Percentiles rank a stretch among this genome's conserved stretches.
phyloP scores from a whole-genome alignment of 805 yeast species.

The Blastobotrys peoriensis region DNA sequence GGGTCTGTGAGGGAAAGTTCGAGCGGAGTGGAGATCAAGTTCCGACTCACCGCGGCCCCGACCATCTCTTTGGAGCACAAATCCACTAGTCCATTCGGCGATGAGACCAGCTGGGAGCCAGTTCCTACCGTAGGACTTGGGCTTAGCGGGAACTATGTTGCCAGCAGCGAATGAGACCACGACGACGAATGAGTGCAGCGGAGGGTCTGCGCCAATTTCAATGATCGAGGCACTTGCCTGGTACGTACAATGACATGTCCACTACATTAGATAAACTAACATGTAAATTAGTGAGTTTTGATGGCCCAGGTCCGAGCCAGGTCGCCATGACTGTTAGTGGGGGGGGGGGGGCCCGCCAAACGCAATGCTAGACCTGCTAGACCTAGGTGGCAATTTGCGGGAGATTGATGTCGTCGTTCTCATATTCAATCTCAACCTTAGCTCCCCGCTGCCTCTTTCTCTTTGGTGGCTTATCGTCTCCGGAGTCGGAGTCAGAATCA shows the following conservation, averaged over 20 bases:
- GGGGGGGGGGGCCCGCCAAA: no score
- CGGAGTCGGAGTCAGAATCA: constrained; percentile 2
- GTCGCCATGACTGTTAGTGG: no score
- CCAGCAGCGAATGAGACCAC: constrained; percentile 5
- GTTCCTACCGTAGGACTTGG: background rate
- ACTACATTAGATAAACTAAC: no score
- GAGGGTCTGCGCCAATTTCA: no score
- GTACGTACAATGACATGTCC: no score
- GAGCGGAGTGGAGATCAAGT: constrained; percentile 60
- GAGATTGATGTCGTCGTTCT: constrained; percentile 16
- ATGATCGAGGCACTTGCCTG: no score
- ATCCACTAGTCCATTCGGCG: constrained; percentile 14
- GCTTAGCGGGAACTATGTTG: constrained; percentile 1
- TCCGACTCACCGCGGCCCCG: constrained; percentile 8
- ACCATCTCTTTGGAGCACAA: constrained; percentile 9
- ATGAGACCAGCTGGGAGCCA: background rate
- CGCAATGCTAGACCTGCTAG: no score
- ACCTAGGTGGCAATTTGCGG: constrained; percentile 7
- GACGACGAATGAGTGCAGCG: no score
- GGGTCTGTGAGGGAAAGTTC: constrained; percentile 66
- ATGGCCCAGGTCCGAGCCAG: no score
- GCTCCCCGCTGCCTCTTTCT: constrained; percentile 14
- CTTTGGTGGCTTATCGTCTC: constrained; percentile 11
- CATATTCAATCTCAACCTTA: constrained; percentile 25
- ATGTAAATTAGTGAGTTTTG: no score